These are phyloP conservation scores for Fraxinus albicans DNA, from an alignment of 305 asterid species.

Conservation along the genomic window DNA sequence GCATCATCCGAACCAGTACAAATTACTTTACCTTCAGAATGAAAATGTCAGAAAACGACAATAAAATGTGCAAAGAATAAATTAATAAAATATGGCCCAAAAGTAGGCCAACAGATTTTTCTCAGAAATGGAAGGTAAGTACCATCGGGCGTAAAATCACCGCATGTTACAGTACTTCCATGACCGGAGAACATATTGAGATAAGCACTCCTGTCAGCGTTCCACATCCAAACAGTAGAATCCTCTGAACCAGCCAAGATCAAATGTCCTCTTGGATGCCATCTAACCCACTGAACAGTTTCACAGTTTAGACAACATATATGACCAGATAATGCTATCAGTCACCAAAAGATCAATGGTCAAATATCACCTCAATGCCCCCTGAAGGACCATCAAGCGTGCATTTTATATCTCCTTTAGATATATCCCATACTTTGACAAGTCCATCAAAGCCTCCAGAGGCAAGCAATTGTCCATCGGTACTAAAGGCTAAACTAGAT, in stretches of 20 bases:
- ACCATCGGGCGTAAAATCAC: slow-evolving; percentile 93
- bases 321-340: slow-evolving; percentile 5
- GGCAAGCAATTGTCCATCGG: slow-evolving; percentile 75
- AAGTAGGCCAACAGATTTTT: slow-evolving; percentile 9
- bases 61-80: slow-evolving; percentile 4
- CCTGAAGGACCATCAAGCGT: slow-evolving; percentile 78
- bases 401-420: slow-evolving; percentile 48
- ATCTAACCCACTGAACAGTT: slow-evolving; percentile 71
- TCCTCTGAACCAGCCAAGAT: slow-evolving; percentile 90
- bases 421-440: slow-evolving; percentile 70
- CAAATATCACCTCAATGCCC: slow-evolving; percentile 71
- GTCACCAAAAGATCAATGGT: slow-evolving; percentile 15
- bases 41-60: slow-evolving; percentile 12
- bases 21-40: slow-evolving; percentile 58
- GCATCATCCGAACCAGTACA: slow-evolving; percentile 93
- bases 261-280: slow-evolving; percentile 89
- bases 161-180: slow-evolving; percentile 72
- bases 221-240: slow-evolving; percentile 81
- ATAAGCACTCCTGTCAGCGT: slow-evolving; percentile 60
- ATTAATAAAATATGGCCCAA: not conserved
- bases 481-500: slow-evolving; percentile 66
- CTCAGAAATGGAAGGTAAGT: slow-evolving; percentile 22
- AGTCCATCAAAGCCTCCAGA: slow-evolving; percentile 84
- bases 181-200: slow-evolving; percentile 67
- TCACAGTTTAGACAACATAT: slow-evolving; percentile 25